Evolutionary conservation across 2,329 filamentous ascomycete species (phyloP).

Genomic region (Cytospora piceicola): DNA sequence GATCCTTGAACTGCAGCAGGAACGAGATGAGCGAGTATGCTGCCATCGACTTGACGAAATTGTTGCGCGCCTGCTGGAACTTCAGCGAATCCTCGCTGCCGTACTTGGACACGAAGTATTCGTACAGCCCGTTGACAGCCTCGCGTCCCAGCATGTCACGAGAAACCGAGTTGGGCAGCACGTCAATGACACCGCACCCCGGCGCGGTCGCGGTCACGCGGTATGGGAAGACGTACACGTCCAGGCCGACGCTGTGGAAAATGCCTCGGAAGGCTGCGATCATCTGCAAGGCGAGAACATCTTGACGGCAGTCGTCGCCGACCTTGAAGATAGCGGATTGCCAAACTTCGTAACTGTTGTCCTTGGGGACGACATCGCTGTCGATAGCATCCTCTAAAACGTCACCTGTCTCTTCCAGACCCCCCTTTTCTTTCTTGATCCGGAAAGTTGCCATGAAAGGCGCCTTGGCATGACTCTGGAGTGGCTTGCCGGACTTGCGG

Average conservation of each 20-base stretch:
- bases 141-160: constrained; percentile 98
- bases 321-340: constrained; percentile 99
- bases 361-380: constrained; percentile 39
- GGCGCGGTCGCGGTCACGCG: constrained; percentile 96
- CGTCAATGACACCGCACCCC: constrained; percentile 97
- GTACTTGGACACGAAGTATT: constrained; percentile 97
- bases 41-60: constrained; percentile 99
- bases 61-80: constrained; percentile 93
- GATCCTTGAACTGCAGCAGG: constrained; percentile 96
- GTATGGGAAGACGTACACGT: constrained; percentile 97
- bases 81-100: constrained; percentile 92
- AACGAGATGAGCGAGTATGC: constrained; percentile 98
- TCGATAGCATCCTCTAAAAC: constrained; percentile 54
- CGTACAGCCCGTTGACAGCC: constrained; percentile 96
- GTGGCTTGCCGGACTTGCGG: constrained; percentile 93
- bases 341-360: constrained; percentile 87
- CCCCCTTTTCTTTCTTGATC: constrained; percentile 77
- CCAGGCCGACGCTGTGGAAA: constrained; percentile 90
- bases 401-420: constrained; percentile 56
- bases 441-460: constrained; percentile 99
- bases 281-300: constrained; percentile 95
- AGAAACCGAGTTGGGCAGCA: constrained; percentile 95
- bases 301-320: constrained; percentile 96
- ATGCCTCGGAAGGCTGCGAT: constrained; percentile 97
- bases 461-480: constrained; percentile 97